These are phyloP conservation scores for Eucalyptus erythrocorys DNA, from an alignment of 345 rosid genomes.

Conservation along the genomic window DNA sequence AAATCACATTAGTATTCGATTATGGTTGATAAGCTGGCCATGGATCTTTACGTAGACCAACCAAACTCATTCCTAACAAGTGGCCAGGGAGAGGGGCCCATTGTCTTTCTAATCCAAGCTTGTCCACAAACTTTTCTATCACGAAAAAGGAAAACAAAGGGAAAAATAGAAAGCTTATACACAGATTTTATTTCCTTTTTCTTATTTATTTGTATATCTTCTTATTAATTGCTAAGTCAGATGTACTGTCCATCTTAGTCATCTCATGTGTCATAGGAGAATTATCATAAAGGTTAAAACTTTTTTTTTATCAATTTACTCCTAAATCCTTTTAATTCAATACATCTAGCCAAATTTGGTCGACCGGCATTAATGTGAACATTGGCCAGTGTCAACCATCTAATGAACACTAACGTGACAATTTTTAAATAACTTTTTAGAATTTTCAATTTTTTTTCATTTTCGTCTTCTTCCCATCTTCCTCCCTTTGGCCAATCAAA, in stretches of 20 bases:
- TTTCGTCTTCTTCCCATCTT: too few relatives aligned
- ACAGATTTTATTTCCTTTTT: neutral
- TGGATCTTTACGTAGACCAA: neutral
- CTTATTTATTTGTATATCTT: too few relatives aligned
- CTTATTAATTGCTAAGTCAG: neutral
- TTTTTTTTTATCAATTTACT: too few relatives aligned
- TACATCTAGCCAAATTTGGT: too few relatives aligned
- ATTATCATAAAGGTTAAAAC: too few relatives aligned
- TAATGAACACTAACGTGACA: accelerated
- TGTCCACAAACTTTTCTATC: neutral
- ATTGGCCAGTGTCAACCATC: too few relatives aligned
- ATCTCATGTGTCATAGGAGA: neutral
- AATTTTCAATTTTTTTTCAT: too few relatives aligned
- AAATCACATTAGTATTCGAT: neutral
- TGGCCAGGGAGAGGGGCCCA: neutral
- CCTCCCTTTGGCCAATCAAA: too few relatives aligned
- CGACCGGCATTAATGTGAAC: accelerated
- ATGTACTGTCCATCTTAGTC: neutral
- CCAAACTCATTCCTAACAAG: neutral
- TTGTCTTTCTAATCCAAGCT: neutral
- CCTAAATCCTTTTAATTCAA: too few relatives aligned
- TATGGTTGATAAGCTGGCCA: neutral
- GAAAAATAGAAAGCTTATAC: neutral
- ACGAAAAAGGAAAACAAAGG: neutral
- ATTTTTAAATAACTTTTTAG: too few relatives aligned